phyloP scores from a whole-genome alignment of 2,329 filamentous ascomycete genomes.

The Phyllosticta capitalensis region DNA sequence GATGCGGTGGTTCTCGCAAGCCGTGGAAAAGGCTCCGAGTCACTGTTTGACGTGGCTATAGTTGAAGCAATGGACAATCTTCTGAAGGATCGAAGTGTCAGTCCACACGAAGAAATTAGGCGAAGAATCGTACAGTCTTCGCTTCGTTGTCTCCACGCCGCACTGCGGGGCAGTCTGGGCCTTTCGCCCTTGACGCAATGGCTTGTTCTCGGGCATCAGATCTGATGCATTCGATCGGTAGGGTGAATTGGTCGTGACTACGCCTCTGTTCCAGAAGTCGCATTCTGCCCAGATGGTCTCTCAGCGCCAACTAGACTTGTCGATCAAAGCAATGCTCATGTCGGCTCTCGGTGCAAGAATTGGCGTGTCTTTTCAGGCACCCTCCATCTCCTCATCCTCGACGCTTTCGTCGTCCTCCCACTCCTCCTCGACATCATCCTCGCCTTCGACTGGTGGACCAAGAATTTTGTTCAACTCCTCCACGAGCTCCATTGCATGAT shows the following conservation, averaged over 20 bases:
- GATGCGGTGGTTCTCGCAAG: neutral
- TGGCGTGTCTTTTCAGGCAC: conserved; percentile 20
- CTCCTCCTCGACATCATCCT: conserved; percentile 33
- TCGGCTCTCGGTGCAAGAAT: neutral
- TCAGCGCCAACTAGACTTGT: neutral
- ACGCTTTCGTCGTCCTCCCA: conserved; percentile 26
- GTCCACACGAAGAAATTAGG: neutral
- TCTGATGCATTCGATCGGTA: neutral
- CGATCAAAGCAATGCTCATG: neutral
- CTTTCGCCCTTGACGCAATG: neutral
- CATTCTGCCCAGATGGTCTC: neutral
- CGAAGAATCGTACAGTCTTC: neutral
- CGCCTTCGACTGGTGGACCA: conserved; percentile 33
- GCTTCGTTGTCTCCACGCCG: neutral
- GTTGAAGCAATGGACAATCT: neutral
- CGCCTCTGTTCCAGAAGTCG: neutral
- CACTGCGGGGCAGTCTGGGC: neutral
- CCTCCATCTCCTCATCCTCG: conserved; percentile 29
- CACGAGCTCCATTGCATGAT: conserved; percentile 65
- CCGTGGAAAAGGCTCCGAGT: neutral
- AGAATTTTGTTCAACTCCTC: conserved; percentile 35
- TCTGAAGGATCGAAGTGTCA: neutral
- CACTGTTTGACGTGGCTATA: neutral
- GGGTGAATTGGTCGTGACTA: neutral
- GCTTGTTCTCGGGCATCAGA: neutral